A percentile compares a stretch with the other conserved stretches of the same genome.
Conservation (phyloP, 2,329 filamentous ascomycete genomes). For the Diaporthe destruens region DNA sequence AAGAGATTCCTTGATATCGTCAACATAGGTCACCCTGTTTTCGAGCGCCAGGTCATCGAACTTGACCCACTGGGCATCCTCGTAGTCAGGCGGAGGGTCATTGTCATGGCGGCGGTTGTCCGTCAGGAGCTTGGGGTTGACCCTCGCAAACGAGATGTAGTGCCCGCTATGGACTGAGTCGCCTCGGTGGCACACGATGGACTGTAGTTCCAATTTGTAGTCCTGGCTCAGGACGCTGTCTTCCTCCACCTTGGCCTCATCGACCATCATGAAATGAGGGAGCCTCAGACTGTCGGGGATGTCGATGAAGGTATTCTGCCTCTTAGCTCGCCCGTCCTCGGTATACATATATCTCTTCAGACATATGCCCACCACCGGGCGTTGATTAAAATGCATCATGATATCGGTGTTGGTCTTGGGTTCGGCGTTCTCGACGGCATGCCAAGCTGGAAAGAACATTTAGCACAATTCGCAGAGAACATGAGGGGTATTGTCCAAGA, state of each 20-base stretch:
- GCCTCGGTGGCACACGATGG: conserved; percentile 92
- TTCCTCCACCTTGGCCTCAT: conserved; percentile 74
- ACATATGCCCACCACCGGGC: conserved; percentile 92
- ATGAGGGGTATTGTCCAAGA: neutral
- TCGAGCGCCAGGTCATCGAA: conserved; percentile 86
- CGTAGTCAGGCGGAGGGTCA: conserved; percentile 74
- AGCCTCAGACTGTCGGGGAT: conserved; percentile 86
- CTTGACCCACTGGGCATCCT: conserved; percentile 85
- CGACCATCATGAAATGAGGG: conserved; percentile 86
- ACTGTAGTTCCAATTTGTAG: conserved; percentile 92
- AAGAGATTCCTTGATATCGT: conserved; percentile 81
- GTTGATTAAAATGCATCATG: conserved; percentile 86
- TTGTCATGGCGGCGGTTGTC: conserved; percentile 68
- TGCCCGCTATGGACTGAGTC: conserved; percentile 89
- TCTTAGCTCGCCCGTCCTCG: conserved; percentile 74
- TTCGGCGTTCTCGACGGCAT: conserved; percentile 70
- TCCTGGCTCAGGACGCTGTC: conserved; percentile 80
- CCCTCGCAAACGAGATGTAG: conserved; percentile 87
- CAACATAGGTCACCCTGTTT: conserved; percentile 79
- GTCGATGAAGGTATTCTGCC: conserved; percentile 87
- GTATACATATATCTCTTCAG: conserved; percentile 89
- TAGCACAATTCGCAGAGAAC: conserved; percentile 47
- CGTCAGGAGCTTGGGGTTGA: conserved; percentile 72
- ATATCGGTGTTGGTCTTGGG: conserved; percentile 80
- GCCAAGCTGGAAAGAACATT: conserved; percentile 76